These are phyloP conservation scores for Cryptococcus sp. DNA, from an alignment of 1,284 basidiomycete genomes.

Conservation along the genomic window DNA sequence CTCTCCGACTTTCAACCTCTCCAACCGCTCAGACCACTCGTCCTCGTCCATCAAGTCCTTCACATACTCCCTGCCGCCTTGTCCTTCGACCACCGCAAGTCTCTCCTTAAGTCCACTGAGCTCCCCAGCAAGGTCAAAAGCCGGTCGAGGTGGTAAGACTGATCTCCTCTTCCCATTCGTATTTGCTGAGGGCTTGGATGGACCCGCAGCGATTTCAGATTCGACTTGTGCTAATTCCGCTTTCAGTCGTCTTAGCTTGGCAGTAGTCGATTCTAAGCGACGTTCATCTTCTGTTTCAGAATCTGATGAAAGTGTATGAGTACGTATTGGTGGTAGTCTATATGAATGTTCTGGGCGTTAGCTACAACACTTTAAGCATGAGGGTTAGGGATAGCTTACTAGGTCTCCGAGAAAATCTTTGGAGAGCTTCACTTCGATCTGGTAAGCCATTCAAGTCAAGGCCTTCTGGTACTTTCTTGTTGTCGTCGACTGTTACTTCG, in stretches of 20 bases:
- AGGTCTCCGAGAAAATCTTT: constrained; percentile 23
- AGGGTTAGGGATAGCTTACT: constrained; percentile 7
- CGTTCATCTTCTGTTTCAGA: not conserved
- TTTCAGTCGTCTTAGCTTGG: constrained; percentile 48
- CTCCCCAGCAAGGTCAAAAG: constrained; percentile 34
- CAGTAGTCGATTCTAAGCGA: constrained; percentile 44
- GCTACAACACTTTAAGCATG: not conserved
- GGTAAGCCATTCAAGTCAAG: constrained; percentile 28
- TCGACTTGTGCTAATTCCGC: constrained; percentile 51
- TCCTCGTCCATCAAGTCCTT: constrained; percentile 6
- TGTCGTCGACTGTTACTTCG: constrained; percentile 22
- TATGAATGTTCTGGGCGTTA: not conserved
- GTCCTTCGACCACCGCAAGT: constrained; percentile 20
- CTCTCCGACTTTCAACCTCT: constrained; percentile 44
- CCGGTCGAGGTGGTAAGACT: constrained; percentile 20
- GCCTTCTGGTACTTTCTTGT: constrained; percentile 15
- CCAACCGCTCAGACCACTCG: constrained; percentile 41
- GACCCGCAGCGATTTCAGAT: constrained; percentile 8
- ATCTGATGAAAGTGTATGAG: not conserved
- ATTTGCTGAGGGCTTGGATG: not conserved
- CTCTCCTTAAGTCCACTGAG: constrained; percentile 26
- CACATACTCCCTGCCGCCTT: constrained; percentile 4
- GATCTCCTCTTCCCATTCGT: constrained; percentile 12
- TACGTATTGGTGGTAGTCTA: not conserved
- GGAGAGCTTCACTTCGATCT: constrained; percentile 19